These are phyloP conservation scores for Sordariomycetes sp. DNA, from an alignment of 2,329 filamentous ascomycete genomes.

Conservation along the genomic window DNA sequence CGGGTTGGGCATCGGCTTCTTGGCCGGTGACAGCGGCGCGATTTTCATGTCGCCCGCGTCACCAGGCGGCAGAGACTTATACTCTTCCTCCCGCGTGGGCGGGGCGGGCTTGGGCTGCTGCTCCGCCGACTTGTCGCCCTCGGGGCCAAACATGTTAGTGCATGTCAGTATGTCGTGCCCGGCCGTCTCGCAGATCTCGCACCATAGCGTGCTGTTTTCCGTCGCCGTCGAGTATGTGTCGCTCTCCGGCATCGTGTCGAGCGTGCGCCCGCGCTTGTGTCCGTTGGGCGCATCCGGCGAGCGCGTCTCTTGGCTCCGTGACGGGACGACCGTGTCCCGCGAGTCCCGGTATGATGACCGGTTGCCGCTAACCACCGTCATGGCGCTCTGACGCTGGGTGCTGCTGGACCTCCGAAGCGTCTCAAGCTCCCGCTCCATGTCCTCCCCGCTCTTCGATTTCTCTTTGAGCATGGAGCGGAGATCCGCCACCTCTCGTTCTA, in stretches of 20 bases:
- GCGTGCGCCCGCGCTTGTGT: slow-evolving; percentile 37
- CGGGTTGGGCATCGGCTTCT: slow-evolving; percentile 26
- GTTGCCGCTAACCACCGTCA: slow-evolving; percentile 28
- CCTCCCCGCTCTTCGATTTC: slow-evolving; percentile 65
- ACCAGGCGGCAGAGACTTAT: slow-evolving; percentile 17
- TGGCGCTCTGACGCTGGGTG: slow-evolving; percentile 28
- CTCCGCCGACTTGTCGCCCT: slow-evolving; percentile 12
- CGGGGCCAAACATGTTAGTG: slow-evolving; percentile 68
- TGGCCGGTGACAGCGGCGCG: slow-evolving; percentile 38
- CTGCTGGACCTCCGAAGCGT: slow-evolving; percentile 33
- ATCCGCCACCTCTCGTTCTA: slow-evolving; percentile 72
- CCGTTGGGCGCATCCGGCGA: slow-evolving; percentile 25
- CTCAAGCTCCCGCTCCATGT: slow-evolving; percentile 73
- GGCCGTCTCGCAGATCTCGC: slow-evolving; percentile 85
- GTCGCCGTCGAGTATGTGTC: slow-evolving; percentile 57
- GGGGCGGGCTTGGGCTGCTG: slow-evolving; percentile 8
- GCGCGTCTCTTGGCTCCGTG: slow-evolving; percentile 32
- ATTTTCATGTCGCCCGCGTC: slow-evolving; percentile 17
- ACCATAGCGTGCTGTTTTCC: slow-evolving; percentile 68
- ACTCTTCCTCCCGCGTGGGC: slow-evolving; percentile 13
- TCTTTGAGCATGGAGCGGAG: slow-evolving; percentile 59
- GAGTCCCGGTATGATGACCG: slow-evolving; percentile 52
- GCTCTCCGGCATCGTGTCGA: slow-evolving; percentile 59
- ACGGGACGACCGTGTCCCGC: slow-evolving; percentile 48
- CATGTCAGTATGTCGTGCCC: slow-evolving; percentile 93